Evolutionary conservation across 2,329 filamentous ascomycete genomes (phyloP).

Genomic region (Alternaria triticina): DNA sequence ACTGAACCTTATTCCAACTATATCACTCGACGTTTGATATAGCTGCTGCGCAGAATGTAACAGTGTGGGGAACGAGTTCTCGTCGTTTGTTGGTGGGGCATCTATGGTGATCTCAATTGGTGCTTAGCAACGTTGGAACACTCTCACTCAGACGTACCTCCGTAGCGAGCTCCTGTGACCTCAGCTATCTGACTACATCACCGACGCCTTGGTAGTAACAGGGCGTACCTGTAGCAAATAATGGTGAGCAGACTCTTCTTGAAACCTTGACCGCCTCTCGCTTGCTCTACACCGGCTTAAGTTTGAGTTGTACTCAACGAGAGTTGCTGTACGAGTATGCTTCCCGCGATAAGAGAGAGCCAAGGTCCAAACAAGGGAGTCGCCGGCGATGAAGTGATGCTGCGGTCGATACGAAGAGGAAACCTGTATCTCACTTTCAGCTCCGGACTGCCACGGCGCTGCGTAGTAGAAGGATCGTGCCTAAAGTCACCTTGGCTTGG

Average conservation of each 20-base stretch:
- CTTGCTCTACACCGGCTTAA: neutral
- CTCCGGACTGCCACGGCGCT: neutral
- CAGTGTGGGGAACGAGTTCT: neutral
- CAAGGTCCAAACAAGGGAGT: neutral
- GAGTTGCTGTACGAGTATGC: neutral
- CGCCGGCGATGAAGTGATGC: neutral
- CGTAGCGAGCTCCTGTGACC: neutral
- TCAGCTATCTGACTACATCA: neutral
- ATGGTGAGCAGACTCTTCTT: neutral
- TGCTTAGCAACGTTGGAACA: neutral
- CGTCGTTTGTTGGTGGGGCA: neutral
- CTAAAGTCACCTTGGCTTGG: neutral
- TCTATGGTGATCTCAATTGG: neutral
- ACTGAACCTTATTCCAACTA: neutral
- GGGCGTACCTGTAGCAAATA: neutral
- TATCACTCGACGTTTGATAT: neutral
- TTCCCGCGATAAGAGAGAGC: neutral
- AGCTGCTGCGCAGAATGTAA: neutral
- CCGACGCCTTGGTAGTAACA: neutral
- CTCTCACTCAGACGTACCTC: neutral
- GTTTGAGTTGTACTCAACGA: neutral
- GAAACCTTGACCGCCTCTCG: neutral
- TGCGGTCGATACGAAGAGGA: neutral
- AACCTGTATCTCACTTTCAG: neutral
- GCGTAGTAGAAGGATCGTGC: neutral